A percentile compares a stretch with the other conserved stretches of the same genome.
Evolutionary conservation across 2,329 filamentous ascomycete genomes (phyloP).

Genomic region (Fusarium citri): DNA sequence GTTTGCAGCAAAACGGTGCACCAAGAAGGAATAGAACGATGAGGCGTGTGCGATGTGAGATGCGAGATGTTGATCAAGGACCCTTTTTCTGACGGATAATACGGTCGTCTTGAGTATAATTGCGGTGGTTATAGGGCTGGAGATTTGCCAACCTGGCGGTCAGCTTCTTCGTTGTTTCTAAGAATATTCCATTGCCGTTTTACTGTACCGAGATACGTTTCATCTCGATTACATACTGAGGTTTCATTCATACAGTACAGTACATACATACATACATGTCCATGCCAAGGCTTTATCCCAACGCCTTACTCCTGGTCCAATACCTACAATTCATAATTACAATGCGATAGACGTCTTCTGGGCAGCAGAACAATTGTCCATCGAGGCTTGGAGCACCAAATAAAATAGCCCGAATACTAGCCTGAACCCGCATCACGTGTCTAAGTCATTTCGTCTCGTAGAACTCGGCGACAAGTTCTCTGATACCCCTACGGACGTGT

Average conservation of each 20-base stretch:
- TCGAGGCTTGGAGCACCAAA: background rate
- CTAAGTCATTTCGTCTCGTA: background rate
- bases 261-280: slow-evolving; percentile 1
- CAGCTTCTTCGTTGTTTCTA: slow-evolving; percentile 26
- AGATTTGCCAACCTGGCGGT: slow-evolving; percentile 8
- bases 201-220: background rate
- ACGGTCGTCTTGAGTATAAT: slow-evolving; percentile 12
- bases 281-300: slow-evolving; percentile 15
- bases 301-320: slow-evolving; percentile 40
- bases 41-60: background rate
- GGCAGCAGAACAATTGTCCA: background rate
- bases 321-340: slow-evolving; percentile 25
- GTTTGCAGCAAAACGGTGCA: slow-evolving; percentile 16
- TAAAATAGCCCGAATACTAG: background rate
- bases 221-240: background rate
- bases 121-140: slow-evolving; percentile 6
- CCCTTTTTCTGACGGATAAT: no score
- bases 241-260: background rate
- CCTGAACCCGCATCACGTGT: background rate
- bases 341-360: background rate
- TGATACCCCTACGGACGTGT: background rate
- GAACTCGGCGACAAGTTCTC: background rate
- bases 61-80: slow-evolving; percentile 6
- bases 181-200: slow-evolving; percentile 31
- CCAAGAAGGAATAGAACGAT: slow-evolving; percentile 9